phyloP scores from a whole-genome alignment of 352 stramenopile genomes.

The Phytopythium mirpurense region DNA sequence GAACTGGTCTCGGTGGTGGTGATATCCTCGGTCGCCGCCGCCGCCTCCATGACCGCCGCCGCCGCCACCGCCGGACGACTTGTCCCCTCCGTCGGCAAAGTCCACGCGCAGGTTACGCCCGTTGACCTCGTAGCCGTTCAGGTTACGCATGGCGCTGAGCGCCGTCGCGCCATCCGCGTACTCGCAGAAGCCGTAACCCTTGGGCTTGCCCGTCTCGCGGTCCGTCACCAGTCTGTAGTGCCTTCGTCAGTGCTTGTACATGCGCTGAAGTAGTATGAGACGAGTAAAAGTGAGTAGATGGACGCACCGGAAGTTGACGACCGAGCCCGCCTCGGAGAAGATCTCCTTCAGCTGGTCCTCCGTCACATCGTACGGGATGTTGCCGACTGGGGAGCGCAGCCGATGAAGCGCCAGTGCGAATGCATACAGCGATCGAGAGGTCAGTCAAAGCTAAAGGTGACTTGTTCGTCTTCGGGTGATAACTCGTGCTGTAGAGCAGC shows the following conservation, averaged over 20 bases:
- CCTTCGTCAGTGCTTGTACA: slow-evolving; percentile 5
- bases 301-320: slow-evolving; percentile 79
- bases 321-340: slow-evolving; percentile 77
- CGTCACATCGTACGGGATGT: slow-evolving; percentile 87
- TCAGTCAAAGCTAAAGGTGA: too few relatives aligned
- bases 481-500: background rate
- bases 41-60: slow-evolving; percentile 21
- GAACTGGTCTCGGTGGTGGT: slow-evolving; percentile 12
- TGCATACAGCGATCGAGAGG: slow-evolving; percentile 2
- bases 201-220: slow-evolving; percentile 78
- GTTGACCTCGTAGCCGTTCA: slow-evolving; percentile 84
- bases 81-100: slow-evolving; percentile 74
- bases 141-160: slow-evolving; percentile 79
- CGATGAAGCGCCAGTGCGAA: background rate
- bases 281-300: background rate
- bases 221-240: slow-evolving; percentile 66
- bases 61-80: slow-evolving; percentile 23
- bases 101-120: slow-evolving; percentile 80
- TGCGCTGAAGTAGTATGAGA: too few relatives aligned
- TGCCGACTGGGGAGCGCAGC: slow-evolving; percentile 51
- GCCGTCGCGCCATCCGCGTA: slow-evolving; percentile 81
- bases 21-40: slow-evolving; percentile 12
- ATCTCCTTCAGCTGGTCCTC: slow-evolving; percentile 86
- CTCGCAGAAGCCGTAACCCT: slow-evolving; percentile 85
- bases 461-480: too few relatives aligned